Evolutionary conservation across 345 rosid species (phyloP), one percentile per base, ranked within the genome.

Genomic region (Aurinia saxatilis): DNA sequence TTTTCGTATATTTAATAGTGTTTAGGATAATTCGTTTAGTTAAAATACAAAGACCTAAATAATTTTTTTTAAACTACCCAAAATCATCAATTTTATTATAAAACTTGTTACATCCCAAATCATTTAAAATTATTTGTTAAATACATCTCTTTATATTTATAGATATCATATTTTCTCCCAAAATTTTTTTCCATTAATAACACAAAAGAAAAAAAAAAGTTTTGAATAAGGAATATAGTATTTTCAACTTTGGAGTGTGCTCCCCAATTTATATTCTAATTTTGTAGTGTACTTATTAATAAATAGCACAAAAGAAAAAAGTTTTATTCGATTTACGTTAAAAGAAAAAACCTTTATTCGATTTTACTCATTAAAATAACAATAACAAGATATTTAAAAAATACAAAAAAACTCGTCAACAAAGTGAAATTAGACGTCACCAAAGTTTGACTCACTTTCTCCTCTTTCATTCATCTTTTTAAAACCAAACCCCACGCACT

Each of bases 371-470:
- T 39, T 38, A 47, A 61, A 46, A 60, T 68, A 59, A 9, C 36
- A 45, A 25, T 13, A 36, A 60, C 5, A 47, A 36, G 54, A 60
- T 60, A 68, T 54, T 56, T 31, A 63, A 25, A 18, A 40, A n/a
- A n/a, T n/a, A 63, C 8, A 9, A 36, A 46, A 58, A 53, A 34
- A 11, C 50, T 41, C 73, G 70, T 71, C 65, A 64, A 50, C 53
- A 73, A 72, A 76, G 60, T 18, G 37, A 50, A 18, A 8, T 5
- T 7, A 77, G 78, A 83, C 82, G 81, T 87, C 83, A 82, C 36
- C 72, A 21, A 50, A 76, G 77, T 85, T 90, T 86, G 90, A 84
- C 87, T 71, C 74, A n/a, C n/a, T 66, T 51, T 72, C 70, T 64
- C 77, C 72, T 74, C 75, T 65, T 47, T 76, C 68, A 65, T 84